These are phyloP conservation scores for Daucus carota DNA, from an alignment of 129 eudicot genomes.

Conservation along the genomic window DH1_v3.0 NC_030383.2:56970501-56971000, in stretches of 20 bases:
- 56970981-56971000: too few species aligned
- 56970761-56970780: not conserved
- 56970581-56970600: not conserved
- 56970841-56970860: not conserved
- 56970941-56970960: too few species aligned
- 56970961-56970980: too few species aligned
- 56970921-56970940: too few species aligned
- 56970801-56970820: not conserved
- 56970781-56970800: not conserved
- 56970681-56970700: conserved; percentile 12
- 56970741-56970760: conserved; percentile 8
- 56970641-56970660: conserved; percentile 9
- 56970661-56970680: conserved; percentile 1
- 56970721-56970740: conserved; percentile 1
- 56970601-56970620: conserved; percentile 13
- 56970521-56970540: conserved; percentile 1
- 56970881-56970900: too few species aligned
- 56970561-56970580: not conserved
- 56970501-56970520: conserved; percentile 3
- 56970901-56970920: too few species aligned
- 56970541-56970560: conserved; percentile 3
- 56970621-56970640: conserved; percentile 10
- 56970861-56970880: not conserved
- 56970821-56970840: not conserved
- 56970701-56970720: conserved; percentile 11